These are phyloP conservation scores for Trypanosoma grayi DNA, from an alignment of 208 protist genomes.

Conservation along the genomic window DNA sequence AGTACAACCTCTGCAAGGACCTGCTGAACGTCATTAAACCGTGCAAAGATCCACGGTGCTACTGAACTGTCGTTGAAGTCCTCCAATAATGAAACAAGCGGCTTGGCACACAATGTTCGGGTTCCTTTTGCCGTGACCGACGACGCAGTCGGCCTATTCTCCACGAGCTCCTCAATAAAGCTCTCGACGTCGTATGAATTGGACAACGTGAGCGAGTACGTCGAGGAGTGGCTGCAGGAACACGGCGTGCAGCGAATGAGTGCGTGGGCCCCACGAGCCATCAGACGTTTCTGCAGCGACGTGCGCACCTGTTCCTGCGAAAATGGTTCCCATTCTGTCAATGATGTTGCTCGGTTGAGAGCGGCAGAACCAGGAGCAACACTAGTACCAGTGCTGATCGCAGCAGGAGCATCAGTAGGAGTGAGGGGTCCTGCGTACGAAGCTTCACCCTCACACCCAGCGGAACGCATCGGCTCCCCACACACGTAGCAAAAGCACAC, in stretches of 20 bases:
- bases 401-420: too few relatives aligned
- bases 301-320: background rate
- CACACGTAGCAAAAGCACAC: conserved; percentile 18
- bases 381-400: too few relatives aligned
- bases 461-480: background rate
- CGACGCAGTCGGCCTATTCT: background rate
- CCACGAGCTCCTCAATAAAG: background rate
- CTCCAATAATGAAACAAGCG: background rate
- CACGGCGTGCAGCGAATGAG: conserved; percentile 10
- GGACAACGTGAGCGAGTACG: background rate
- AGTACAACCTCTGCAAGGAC: conserved; percentile 3
- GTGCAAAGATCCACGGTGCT: conserved; percentile 16
- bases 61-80: too few relatives aligned
- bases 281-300: background rate
- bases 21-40: background rate
- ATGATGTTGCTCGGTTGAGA: too few relatives aligned
- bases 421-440: background rate
- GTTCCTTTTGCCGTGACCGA: too few relatives aligned
- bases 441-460: background rate
- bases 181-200: background rate
- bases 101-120: conserved; percentile 6
- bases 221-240: background rate
- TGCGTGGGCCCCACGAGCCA: background rate
- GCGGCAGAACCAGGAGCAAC: too few relatives aligned
- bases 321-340: too few relatives aligned